phyloP scores from a whole-genome alignment of 768 basidiomycete genomes.

The Mycena latifolia region DNA sequence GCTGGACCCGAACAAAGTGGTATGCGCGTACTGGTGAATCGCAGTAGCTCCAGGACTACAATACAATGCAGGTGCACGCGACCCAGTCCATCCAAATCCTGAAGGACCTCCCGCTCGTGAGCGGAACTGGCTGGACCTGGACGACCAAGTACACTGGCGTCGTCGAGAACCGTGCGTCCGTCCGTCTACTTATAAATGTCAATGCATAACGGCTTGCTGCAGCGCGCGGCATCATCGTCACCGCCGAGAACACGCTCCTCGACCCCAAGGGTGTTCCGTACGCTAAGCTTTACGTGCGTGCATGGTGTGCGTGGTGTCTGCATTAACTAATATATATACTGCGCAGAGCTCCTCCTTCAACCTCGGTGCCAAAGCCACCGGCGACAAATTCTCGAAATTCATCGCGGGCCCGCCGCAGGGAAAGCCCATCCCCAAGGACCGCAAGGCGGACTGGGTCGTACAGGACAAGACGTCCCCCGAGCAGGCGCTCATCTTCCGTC shows the following conservation, averaged over 20 bases:
- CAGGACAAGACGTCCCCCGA: conserved; percentile 72
- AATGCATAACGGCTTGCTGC: too few relatives aligned
- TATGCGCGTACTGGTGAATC: conserved; percentile 40
- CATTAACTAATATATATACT: too few relatives aligned
- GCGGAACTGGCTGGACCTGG: conserved; percentile 85
- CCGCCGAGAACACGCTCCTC: conserved; percentile 71
- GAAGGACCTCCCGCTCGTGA: conserved; percentile 80
- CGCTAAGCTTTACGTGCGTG: conserved; percentile 69
- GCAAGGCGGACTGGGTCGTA: conserved; percentile 70
- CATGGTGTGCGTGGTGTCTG: too few relatives aligned
- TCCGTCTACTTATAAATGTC: neutral
- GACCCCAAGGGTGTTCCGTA: conserved; percentile 71
- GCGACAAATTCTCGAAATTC: conserved; percentile 70
- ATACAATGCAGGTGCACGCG: conserved; percentile 71
- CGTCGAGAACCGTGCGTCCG: conserved; percentile 81
- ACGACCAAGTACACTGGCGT: conserved; percentile 75
- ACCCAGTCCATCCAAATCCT: conserved; percentile 85
- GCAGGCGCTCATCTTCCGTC: conserved; percentile 78
- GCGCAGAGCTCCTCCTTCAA: conserved; percentile 75
- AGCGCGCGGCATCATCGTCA: conserved; percentile 85
- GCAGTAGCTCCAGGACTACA: neutral
- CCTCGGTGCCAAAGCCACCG: conserved; percentile 75
- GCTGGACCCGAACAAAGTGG: conserved; percentile 77
- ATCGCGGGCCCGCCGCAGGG: conserved; percentile 72
- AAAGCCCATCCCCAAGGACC: conserved; percentile 71